Evolutionary conservation across 805 yeast genomes (phyloP).

Genomic region (Nakazawaea populi): DNA sequence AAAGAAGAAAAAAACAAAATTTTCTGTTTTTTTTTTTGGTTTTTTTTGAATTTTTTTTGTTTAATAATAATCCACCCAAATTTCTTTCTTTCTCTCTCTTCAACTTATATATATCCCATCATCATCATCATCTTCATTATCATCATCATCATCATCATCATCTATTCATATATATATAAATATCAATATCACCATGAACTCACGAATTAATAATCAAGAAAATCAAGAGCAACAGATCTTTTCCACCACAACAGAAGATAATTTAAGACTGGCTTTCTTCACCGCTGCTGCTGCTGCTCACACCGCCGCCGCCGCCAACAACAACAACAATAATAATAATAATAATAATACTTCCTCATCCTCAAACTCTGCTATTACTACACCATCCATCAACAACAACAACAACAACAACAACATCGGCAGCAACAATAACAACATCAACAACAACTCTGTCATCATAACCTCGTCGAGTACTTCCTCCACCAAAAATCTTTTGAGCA

Average conservation of each 20-base stretch:
- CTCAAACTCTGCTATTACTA: not conserved
- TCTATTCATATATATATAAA: not conserved
- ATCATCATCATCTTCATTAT: not conserved
- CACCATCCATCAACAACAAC: not conserved
- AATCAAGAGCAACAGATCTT: slow-evolving; percentile 28
- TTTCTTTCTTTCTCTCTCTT: no score
- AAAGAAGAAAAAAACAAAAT: no score
- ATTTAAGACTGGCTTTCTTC: slow-evolving; percentile 22
- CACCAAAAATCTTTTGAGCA: not conserved
- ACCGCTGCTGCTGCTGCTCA: slow-evolving; percentile 20
- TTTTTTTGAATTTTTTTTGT: no score
- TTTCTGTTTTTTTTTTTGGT: no score
- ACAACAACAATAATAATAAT: not conserved
- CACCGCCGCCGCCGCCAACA: not conserved
- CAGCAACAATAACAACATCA: not conserved
- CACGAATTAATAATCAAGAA: slow-evolving; percentile 29
- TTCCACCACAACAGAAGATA: slow-evolving; percentile 19
- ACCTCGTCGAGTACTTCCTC: not conserved
- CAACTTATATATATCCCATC: no score
- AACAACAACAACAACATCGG: not conserved
- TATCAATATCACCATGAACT: slow-evolving; percentile 22
- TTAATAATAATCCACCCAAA: no score
- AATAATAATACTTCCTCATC: no score
- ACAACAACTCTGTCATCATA: not conserved
- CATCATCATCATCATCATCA: not conserved